These are phyloP conservation scores for Mycena haematopus DNA, from an alignment of 768 basidiomycete genomes.

Conservation along the genomic window DNA sequence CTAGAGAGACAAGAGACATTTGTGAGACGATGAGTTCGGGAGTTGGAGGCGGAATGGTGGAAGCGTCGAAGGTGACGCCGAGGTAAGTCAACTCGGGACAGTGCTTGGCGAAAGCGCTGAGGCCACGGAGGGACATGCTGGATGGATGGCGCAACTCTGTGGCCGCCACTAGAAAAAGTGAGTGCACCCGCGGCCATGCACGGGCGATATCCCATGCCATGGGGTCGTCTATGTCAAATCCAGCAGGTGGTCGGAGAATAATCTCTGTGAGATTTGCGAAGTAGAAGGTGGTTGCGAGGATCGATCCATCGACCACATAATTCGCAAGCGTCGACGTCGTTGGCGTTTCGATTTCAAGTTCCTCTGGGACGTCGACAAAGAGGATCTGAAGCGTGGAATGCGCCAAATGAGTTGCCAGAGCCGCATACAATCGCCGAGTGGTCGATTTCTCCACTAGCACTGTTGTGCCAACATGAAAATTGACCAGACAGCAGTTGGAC, in stretches of 20 bases:
- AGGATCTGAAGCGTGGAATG: neutral
- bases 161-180: neutral
- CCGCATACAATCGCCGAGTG: neutral
- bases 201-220: neutral
- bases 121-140: neutral
- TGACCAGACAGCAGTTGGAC: neutral
- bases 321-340: neutral
- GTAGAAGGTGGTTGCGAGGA: neutral
- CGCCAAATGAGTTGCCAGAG: neutral
- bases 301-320: neutral
- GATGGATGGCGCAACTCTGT: neutral
- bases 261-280: neutral
- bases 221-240: conserved; percentile 3
- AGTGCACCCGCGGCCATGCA: neutral
- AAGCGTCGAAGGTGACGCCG: neutral
- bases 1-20: neutral
- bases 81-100: neutral
- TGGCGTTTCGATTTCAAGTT: neutral
- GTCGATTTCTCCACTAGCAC: neutral
- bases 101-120: neutral
- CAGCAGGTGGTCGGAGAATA: neutral
- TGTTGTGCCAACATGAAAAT: neutral
- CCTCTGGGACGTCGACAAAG: neutral
- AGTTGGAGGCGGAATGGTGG: conserved; percentile 2
- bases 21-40: neutral